Evolutionary conservation across 1,284 basidiomycete species (phyloP), one percentile per base, ranked within the genome.

Genomic region (Sutorius eximius): DNA sequence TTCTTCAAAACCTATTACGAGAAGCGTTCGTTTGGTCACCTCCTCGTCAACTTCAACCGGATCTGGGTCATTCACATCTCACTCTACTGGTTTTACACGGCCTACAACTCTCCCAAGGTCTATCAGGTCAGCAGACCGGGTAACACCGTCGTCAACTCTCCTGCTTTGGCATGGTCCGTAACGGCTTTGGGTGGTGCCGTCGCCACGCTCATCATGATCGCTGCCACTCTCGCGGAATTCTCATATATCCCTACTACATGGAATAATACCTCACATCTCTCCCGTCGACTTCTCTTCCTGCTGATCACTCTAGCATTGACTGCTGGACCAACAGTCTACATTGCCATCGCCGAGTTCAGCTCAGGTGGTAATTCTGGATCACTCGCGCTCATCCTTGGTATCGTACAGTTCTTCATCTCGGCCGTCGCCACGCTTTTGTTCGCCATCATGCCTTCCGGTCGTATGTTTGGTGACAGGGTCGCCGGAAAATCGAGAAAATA

Each of bases 1-100:
- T 97, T 97, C 73, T 95, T 95, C 88, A 98, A 98, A 80, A 98
- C 95, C 0, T 98, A 97, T 74, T 91, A 86, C 61, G 95, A 98
- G 75, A 94, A 94, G 69, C 91, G 95, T 40, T 95, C 94, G 0
- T 91, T 95, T 71, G 86, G 93, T 56, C 95, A 98, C 72, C 80
- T 97, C 1, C 82, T 98, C 56, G 94, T 97, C 78, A 97, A 98
- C 79, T 98, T 98, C 77, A 98, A 97, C 77, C 91, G 95, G 52
- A 91, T 98, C 65, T 98, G 95, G 95, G 89, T 97, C 70, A 86
- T 95, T 55, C 95, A 98, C 73, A 81, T 98, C 55, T 85, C 93
- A 37, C 74, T 96, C 67, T 97, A 89, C 78, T 97, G 89, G 85
- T 96, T 88, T 77, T 98, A 95, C 75, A 97, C 93, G 30, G 82